Conservation (phyloP, 192 early-diverging fungal species). For the Backusella luteola region DNA sequence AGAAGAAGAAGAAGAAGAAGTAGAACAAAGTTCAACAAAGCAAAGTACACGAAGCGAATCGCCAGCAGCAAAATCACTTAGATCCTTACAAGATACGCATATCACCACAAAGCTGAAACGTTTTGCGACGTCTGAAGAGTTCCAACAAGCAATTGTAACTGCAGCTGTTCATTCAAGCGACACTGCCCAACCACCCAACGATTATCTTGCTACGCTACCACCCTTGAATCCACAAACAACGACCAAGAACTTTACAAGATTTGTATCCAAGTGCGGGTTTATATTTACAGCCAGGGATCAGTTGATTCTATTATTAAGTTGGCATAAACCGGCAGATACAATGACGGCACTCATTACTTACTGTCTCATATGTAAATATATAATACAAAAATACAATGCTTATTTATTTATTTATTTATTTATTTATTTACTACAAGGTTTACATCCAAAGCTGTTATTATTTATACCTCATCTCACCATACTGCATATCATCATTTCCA, state of each 20-base stretch:
- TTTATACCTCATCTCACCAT: constrained; percentile 1
- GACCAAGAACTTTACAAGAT: constrained; percentile 66
- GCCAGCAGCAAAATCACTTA: not conserved
- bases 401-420: not conserved
- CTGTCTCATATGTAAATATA: constrained; percentile 48
- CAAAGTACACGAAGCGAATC: not conserved
- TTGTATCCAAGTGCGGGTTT: constrained; percentile 62
- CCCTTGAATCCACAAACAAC: constrained; percentile 63
- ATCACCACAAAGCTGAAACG: not conserved
- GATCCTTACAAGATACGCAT: not conserved
- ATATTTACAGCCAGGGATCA: constrained; percentile 63
- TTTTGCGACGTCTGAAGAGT: not conserved
- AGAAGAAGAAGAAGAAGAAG: not conserved
- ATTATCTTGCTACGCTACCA: constrained; percentile 24
- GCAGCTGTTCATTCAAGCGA: constrained; percentile 4
- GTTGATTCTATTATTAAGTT: constrained; percentile 60
- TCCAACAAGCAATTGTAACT: not conserved
- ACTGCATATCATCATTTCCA: not conserved
- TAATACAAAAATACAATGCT: not conserved
- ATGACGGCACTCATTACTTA: constrained; percentile 47
- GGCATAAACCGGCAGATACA: constrained; percentile 70
- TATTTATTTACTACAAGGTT: too few species aligned
- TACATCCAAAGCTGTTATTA: constrained; percentile 10
- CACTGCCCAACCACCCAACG: constrained; percentile 39
- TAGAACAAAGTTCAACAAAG: not conserved